Evolutionary conservation across 176 grass and related monocot species (phyloP).

Genomic region (Ananas comosus): DNA sequence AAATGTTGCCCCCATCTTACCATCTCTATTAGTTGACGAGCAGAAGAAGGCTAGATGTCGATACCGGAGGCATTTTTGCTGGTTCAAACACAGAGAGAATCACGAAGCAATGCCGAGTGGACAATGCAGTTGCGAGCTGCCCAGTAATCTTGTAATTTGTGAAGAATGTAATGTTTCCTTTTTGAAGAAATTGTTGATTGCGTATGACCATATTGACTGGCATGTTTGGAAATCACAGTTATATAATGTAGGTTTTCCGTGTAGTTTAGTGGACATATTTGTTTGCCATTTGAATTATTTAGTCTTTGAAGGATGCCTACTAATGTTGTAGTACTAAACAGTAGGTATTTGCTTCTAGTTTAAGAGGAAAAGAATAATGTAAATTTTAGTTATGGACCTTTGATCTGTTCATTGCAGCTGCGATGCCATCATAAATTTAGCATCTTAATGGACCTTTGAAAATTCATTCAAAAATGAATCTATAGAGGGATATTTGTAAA

Average conservation of each 20-base stretch:
- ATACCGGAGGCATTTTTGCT: not conserved
- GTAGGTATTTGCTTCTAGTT: no score
- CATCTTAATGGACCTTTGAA: no score
- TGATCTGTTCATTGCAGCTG: no score
- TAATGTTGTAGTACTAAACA: no score
- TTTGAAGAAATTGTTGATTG: not conserved
- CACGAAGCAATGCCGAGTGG: constrained; percentile 11
- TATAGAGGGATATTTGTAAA: no score
- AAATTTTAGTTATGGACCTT: no score
- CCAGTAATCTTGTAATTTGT: not conserved
- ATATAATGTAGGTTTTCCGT: not conserved
- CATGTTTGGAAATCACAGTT: not conserved
- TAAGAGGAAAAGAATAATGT: no score
- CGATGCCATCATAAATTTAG: no score
- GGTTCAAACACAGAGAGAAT: not conserved
- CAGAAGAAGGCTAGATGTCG: not conserved
- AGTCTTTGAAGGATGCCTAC: no score
- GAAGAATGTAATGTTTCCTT: constrained; percentile 4
- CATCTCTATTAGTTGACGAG: not conserved
- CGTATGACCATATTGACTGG: not conserved
- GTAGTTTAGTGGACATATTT: not conserved
- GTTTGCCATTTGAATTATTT: not conserved
- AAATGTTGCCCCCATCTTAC: not conserved
- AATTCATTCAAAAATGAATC: no score
- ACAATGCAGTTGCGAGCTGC: constrained; percentile 11